A percentile compares a stretch with the other conserved stretches of the same genome.
Conservation (phyloP, 169 alveolate genomes). For the Eimeria praecox region DNA sequence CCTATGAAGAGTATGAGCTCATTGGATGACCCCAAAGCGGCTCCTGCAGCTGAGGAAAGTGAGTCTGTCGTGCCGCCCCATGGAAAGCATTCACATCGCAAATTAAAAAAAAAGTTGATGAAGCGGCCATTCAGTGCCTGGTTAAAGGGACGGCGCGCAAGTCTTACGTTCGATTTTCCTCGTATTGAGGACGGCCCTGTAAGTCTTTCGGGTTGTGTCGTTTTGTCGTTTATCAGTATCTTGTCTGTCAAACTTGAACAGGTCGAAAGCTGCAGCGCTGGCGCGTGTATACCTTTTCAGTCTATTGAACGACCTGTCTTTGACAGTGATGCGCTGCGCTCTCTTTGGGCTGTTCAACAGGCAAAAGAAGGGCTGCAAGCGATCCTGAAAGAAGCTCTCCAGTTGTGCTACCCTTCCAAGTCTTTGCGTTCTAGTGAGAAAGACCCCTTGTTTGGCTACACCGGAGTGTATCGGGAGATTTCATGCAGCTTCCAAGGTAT, state of each 20-base stretch:
- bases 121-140: not conserved
- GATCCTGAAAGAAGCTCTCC: not conserved
- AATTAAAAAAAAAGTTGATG: not conserved
- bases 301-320: not conserved
- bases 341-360: not conserved
- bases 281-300: too few relatives aligned
- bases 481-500: not conserved
- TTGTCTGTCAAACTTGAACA: not conserved
- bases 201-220: not conserved
- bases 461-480: not conserved
- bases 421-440: not conserved
- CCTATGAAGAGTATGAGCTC: too few relatives aligned
- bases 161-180: not conserved
- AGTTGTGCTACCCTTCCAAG: not conserved
- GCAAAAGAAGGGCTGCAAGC: not conserved
- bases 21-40: too few relatives aligned
- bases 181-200: not conserved
- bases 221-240: not conserved
- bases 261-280: not conserved
- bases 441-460: not conserved
- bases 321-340: not conserved
- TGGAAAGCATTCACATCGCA: not conserved
- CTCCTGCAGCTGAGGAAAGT: not conserved
- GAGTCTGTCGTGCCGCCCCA: too few relatives aligned
- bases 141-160: not conserved